These are phyloP conservation scores for Beta vulgaris DNA, from an alignment of 148 eudicot species.

Conservation along the genomic window DNA sequence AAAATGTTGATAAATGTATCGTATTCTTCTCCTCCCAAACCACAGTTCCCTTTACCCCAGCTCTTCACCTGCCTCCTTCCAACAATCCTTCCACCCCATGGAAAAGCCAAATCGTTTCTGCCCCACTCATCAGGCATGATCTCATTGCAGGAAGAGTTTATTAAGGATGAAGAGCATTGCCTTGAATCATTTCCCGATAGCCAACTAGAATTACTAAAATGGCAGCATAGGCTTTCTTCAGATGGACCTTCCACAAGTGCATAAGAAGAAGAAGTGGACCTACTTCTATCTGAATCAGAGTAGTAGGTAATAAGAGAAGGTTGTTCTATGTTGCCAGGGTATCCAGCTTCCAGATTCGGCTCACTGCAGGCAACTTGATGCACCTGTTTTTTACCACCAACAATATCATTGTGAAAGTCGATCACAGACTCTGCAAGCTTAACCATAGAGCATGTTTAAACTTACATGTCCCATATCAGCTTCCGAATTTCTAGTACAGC, in stretches of 20 bases:
- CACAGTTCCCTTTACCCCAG: constrained; percentile 47
- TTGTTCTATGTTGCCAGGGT: constrained; percentile 36
- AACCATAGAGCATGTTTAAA: constrained; percentile 37
- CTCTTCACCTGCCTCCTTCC: constrained; percentile 69
- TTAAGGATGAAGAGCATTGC: constrained; percentile 36
- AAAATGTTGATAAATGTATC: constrained; percentile 83
- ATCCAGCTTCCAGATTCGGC: constrained; percentile 44
- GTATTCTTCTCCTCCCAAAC: constrained; percentile 68
- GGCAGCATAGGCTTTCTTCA: constrained; percentile 80
- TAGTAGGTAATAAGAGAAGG: constrained; percentile 45
- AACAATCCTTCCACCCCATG: constrained; percentile 94
- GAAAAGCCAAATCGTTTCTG: constrained; percentile 51
- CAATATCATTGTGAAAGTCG: constrained; percentile 37
- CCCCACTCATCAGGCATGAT: constrained; percentile 68
- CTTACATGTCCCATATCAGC: constrained; percentile 45
- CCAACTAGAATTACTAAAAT: constrained; percentile 65
- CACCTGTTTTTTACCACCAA: constrained; percentile 36
- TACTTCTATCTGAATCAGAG: constrained; percentile 43
- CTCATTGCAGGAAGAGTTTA: constrained; percentile 58
- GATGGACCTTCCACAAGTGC: constrained; percentile 83
- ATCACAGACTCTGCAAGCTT: constrained; percentile 35
- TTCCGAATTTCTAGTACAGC: constrained; percentile 41
- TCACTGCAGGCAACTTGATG: constrained; percentile 41
- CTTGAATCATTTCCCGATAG: constrained; percentile 57
- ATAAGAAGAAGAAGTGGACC: constrained; percentile 54